Evolutionary conservation across 441 rosid species (phyloP), one percentile per base, ranked within the genome.

Genomic region (Croton laevigatus): DNA sequence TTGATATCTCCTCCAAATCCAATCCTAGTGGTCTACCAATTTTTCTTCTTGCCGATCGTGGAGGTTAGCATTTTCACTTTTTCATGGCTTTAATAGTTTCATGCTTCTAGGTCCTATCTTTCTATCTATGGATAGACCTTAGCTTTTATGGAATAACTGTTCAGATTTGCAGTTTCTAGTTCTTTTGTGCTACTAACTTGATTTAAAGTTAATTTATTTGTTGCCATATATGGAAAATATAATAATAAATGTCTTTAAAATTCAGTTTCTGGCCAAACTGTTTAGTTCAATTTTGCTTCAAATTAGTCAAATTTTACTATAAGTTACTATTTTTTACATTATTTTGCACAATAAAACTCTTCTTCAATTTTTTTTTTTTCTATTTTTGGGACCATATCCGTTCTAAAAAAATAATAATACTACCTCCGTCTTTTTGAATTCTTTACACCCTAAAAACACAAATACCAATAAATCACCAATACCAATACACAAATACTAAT

Each of bases 11-110:
- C 59, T 90, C 85, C 84, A 85, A 83, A 80, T 79, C 95, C 12
- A 80, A 73, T 79, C 74, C 88, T 36, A 86, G 95, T 38, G 85
- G 86, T 17, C 71, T 87, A 8, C 98, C 98, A 66, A 82, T 85
- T 34, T 89, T 94, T 76, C 83, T 91, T 44, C 88, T 94, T 16
- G 85, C 83, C 27, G 97, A 94, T 78, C 89, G 98, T 36, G 98
- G 95, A 91, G 97, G 97, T 78, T 16, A 66, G 66, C 0, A 34
- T 69, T 59, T 71, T 37, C 19, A 22, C 17, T 66, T 62, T n/a
- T n/a, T 65, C 38, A 20, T 61, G 48, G 42, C 42, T 57, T 55
- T 69, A 3, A 10, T 58, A 3, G 19, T 68, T 10, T 69, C 40
- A 9, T 52, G 12, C 59, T 23, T 20, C 13, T 3, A 46, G 13